These are phyloP conservation scores for Thraustochytrium sp. DNA, from an alignment of 352 stramenopile genomes.

Conservation along the genomic window DNA sequence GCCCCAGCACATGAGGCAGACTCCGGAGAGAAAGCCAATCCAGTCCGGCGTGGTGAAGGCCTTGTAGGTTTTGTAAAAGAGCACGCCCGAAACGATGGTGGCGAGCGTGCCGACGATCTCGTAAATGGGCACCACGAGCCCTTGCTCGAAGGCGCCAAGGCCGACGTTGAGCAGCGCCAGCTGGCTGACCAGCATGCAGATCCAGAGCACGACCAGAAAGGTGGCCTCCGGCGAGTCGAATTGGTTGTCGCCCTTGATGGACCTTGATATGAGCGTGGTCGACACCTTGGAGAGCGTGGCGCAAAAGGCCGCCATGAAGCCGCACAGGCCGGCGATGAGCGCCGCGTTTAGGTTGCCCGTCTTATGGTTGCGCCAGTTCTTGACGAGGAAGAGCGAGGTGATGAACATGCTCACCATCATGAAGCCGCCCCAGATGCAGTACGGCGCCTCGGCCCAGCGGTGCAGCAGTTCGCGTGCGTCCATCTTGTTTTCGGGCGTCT, in stretches of 20 bases:
- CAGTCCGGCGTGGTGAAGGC: background rate
- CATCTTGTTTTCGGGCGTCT: background rate
- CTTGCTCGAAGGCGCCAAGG: conserved; percentile 29
- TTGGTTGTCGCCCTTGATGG: conserved; percentile 7
- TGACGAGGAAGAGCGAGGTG: conserved; percentile 27
- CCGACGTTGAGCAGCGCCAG: conserved; percentile 18
- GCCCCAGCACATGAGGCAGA: conserved; percentile 28
- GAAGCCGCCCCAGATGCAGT: conserved; percentile 33
- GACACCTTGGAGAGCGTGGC: conserved; percentile 17
- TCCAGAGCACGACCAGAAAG: conserved; percentile 12
- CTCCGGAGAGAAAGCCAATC: background rate
- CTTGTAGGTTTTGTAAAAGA: conserved; percentile 27
- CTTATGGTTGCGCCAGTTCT: conserved; percentile 37
- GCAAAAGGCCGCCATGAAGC: conserved; percentile 34
- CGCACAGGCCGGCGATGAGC: conserved; percentile 40
- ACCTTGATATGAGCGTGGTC: conserved; percentile 34
- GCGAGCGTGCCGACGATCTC: conserved; percentile 35
- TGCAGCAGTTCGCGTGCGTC: background rate
- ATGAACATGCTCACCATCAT: conserved; percentile 33
- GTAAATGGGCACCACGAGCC: conserved; percentile 24
- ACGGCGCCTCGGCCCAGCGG: conserved; percentile 1
- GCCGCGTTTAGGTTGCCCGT: conserved; percentile 31
- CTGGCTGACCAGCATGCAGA: conserved; percentile 9
- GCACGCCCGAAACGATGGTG: conserved; percentile 16
- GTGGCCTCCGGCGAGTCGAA: background rate